phyloP scores from a whole-genome alignment of 2,329 filamentous ascomycete genomes.

The Pleurostoma richardsiae region DNA sequence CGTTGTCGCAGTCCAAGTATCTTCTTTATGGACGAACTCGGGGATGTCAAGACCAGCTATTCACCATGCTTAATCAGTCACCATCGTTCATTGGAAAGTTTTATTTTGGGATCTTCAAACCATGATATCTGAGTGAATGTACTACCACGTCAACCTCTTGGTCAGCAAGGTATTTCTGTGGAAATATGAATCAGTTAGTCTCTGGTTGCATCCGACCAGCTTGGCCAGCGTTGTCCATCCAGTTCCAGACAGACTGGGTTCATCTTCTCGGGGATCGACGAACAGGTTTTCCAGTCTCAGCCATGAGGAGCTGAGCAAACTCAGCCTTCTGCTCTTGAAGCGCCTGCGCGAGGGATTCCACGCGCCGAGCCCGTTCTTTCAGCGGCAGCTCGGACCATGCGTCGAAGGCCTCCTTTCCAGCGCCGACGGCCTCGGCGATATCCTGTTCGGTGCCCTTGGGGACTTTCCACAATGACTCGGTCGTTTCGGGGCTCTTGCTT shows the following conservation, averaged over 20 bases:
- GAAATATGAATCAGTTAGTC: neutral
- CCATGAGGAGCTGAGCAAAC: constrained; percentile 11
- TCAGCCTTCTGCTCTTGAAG: constrained; percentile 21
- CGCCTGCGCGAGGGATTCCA: constrained; percentile 22
- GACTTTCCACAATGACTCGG: constrained; percentile 15
- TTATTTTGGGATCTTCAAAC: too few relatives aligned
- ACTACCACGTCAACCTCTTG: too few relatives aligned
- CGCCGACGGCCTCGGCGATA: constrained; percentile 29
- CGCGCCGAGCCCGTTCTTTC: constrained; percentile 22
- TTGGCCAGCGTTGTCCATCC: constrained; percentile 1
- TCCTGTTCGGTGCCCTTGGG: constrained; percentile 31
- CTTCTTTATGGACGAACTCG: too few relatives aligned
- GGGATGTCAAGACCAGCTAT: too few relatives aligned
- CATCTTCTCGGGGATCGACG: constrained; percentile 1
- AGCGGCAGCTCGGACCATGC: constrained; percentile 29
- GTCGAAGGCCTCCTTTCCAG: constrained; percentile 27
- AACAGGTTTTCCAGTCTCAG: constrained; percentile 16
- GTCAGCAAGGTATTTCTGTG: too few relatives aligned
- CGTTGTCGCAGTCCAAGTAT: too few relatives aligned
- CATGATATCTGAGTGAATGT: too few relatives aligned
- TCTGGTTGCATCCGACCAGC: neutral
- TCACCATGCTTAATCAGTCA: too few relatives aligned
- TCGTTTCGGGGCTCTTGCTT: neutral
- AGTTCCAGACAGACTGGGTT: constrained; percentile 1
- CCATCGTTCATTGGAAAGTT: too few relatives aligned